Evolutionary conservation across 306 rosid species (phyloP).

Genomic region (Dalbergia cochinchinensis): DNA sequence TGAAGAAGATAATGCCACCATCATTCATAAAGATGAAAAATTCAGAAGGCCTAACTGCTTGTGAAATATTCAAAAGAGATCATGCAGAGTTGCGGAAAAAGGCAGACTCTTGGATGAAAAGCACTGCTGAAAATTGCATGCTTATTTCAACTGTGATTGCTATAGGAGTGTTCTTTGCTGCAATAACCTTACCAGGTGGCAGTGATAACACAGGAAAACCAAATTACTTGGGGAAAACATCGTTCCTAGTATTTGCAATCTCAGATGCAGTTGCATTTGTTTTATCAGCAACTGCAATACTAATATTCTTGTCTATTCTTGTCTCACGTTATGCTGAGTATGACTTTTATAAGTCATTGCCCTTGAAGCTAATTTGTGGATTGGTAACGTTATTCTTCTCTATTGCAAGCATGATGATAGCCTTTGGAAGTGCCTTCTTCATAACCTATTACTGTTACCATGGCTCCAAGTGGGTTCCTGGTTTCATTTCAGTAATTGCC

Average conservation of each 20-base stretch:
- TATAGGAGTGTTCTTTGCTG: conserved; percentile 50
- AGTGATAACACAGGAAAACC: conserved; percentile 16
- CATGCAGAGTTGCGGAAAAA: conserved; percentile 33
- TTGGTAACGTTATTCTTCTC: conserved; percentile 52
- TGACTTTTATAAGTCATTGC: conserved; percentile 56
- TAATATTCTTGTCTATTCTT: conserved; percentile 59
- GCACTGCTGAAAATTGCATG: conserved; percentile 45
- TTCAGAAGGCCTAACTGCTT: conserved; percentile 32
- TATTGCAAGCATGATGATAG: conserved; percentile 53
- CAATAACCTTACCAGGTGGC: conserved; percentile 48
- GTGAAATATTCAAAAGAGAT: conserved; percentile 43
- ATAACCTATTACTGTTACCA: conserved; percentile 25
- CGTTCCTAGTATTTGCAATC: conserved; percentile 44
- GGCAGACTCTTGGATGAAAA: conserved; percentile 58
- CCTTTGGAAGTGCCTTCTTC: conserved; percentile 55
- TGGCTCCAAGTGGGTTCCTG: conserved; percentile 42
- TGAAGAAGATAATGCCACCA: conserved; percentile 52
- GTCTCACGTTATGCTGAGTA: conserved; percentile 54
- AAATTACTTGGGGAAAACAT: neutral
- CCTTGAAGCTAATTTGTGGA: conserved; percentile 57
- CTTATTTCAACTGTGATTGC: conserved; percentile 52
- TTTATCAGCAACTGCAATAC: conserved; percentile 51
- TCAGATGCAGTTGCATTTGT: conserved; percentile 58
- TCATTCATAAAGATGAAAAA: conserved; percentile 36
- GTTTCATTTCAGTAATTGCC: conserved; percentile 14